Conservation (phyloP, 2,329 filamentous ascomycete species). For the Neofusicoccum kwambonambiense region DNA sequence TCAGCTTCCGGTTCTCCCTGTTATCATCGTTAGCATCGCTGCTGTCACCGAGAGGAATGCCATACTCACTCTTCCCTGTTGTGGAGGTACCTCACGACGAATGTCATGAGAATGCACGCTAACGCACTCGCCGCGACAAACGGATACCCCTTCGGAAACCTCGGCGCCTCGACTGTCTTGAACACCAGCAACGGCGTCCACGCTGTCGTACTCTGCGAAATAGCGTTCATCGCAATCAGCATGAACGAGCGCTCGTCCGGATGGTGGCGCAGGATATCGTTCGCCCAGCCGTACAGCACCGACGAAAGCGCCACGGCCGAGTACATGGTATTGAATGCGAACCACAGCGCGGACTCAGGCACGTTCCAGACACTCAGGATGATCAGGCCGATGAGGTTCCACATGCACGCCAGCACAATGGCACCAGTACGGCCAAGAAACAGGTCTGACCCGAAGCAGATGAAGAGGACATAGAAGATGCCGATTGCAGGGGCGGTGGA, state of each 20-base stretch:
- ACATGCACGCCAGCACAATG: conserved; percentile 51
- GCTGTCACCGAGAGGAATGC: background rate
- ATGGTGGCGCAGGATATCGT: conserved; percentile 48
- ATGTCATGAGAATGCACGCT: conserved; percentile 32
- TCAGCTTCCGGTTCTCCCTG: background rate
- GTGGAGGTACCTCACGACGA: conserved; percentile 17
- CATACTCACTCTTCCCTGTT: conserved; percentile 20
- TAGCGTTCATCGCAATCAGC: conserved; percentile 52
- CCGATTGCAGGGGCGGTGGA: conserved; percentile 55
- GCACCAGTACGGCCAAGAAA: conserved; percentile 54
- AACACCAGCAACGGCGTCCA: conserved; percentile 58
- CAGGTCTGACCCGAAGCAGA: conserved; percentile 57
- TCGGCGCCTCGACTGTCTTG: conserved; percentile 45
- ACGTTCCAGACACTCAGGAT: conserved; percentile 58
- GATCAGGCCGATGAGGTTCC: conserved; percentile 55
- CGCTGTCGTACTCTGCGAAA: conserved; percentile 56
- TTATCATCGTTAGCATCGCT: background rate
- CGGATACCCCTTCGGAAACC: conserved; percentile 45
- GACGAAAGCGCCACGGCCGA: conserved; percentile 53
- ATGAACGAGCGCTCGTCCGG: conserved; percentile 51
- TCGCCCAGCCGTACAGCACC: conserved; percentile 58
- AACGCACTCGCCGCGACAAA: conserved; percentile 42
- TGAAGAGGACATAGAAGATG: conserved; percentile 56
- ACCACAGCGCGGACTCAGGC: conserved; percentile 55
- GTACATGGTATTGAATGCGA: conserved; percentile 53